Evolutionary conservation across 768 basidiomycete genomes (phyloP).

Genomic region (Collybia sp.): DNA sequence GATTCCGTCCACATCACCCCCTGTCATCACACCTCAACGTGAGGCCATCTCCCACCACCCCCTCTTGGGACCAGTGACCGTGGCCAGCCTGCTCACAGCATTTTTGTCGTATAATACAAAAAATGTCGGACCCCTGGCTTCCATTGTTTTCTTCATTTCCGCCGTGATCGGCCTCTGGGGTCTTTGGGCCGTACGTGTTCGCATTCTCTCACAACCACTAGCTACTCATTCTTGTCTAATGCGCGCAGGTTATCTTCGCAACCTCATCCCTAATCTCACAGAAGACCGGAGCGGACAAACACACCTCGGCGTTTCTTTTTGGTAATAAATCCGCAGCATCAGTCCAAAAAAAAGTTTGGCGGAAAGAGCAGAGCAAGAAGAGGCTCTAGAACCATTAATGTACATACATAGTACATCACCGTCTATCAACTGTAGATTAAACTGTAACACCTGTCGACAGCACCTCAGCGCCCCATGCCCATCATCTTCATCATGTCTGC

Average conservation of each 20-base stretch:
- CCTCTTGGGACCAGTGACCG: conserved; percentile 55
- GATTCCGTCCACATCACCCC: conserved; percentile 41
- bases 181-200: conserved; percentile 58
- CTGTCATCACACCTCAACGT: conserved; percentile 23
- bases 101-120: conserved; percentile 64
- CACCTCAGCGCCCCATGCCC: conserved; percentile 53
- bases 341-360: conserved; percentile 55
- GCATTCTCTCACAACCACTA: conserved; percentile 2
- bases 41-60: conserved; percentile 43
- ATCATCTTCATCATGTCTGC: conserved; percentile 86
- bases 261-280: conserved; percentile 52
- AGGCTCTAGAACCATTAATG: conserved; percentile 2
- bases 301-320: conserved; percentile 76
- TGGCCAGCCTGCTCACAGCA: conserved; percentile 48
- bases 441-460: not conserved
- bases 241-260: conserved; percentile 53
- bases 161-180: conserved; percentile 60
- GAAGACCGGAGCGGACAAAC: conserved; percentile 79
- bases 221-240: conserved; percentile 1
- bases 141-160: conserved; percentile 44
- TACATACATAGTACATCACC: too few species aligned
- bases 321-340: conserved; percentile 69
- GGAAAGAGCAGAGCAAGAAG: conserved; percentile 29
- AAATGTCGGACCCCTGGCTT: conserved; percentile 51
- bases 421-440: conserved; percentile 5